Evolutionary conservation across 1,139 yeast species (phyloP).

Genomic region (Pichia sp.): DNA sequence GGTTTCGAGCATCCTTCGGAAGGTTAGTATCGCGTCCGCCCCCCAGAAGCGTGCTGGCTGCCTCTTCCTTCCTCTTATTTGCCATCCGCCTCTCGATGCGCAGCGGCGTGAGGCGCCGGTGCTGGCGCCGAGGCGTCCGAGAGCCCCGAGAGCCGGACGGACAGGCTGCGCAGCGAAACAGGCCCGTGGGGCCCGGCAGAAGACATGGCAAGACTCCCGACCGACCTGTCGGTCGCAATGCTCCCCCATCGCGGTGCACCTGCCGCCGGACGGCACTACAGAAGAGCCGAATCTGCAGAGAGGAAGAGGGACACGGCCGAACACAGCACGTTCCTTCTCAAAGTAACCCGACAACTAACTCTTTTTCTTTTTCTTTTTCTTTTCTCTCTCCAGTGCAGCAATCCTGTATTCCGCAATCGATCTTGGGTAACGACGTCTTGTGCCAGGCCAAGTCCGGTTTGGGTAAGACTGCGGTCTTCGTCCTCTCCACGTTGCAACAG

Average conservation of each 20-base stretch:
- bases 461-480: slow-evolving; percentile 98
- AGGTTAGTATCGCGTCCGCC: slow-evolving; percentile 53
- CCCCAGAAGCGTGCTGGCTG: neutral
- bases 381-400: slow-evolving; percentile 68
- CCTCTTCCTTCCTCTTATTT: slow-evolving; percentile 6
- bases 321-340: neutral
- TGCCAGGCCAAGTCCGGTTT: slow-evolving; percentile 99
- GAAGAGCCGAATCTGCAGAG: neutral
- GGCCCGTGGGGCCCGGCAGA: no score
- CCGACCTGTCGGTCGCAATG: no score
- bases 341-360: slow-evolving; percentile 5
- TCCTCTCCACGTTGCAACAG: slow-evolving; percentile 92
- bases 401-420: slow-evolving; percentile 97
- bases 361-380: neutral
- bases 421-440: slow-evolving; percentile 94
- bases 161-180: no score
- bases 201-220: no score
- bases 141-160: no score
- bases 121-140: no score
- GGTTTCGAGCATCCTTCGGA: slow-evolving; percentile 99
- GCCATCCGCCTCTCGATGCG: neutral
- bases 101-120: no score
- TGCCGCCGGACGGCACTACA: neutral
- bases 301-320: neutral
- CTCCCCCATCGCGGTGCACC: neutral